A percentile compares a stretch with the other conserved stretches of the same genome.
Evolutionary conservation across 2,329 filamentous ascomycete genomes (phyloP).

Genomic region (Arthrobotrys conoides): DNA sequence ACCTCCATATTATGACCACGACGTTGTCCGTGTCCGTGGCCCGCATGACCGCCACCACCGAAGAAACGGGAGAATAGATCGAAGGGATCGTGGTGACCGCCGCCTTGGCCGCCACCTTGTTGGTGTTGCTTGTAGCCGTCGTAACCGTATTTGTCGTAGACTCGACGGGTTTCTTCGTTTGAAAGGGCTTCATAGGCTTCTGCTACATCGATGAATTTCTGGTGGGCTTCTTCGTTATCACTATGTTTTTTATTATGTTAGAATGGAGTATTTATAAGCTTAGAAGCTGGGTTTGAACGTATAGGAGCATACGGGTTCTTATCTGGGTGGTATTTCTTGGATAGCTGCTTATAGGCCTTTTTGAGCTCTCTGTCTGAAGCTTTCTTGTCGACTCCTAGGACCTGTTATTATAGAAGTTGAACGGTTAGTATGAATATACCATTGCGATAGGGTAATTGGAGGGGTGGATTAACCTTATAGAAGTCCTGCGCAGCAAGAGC

Average conservation of each 20-base stretch:
- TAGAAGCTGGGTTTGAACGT: background rate
- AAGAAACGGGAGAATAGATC: slow-evolving; percentile 98
- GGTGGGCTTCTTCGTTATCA: slow-evolving; percentile 81
- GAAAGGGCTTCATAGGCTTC: slow-evolving; percentile 95
- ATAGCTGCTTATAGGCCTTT: slow-evolving; percentile 88
- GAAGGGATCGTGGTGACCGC: slow-evolving; percentile 83
- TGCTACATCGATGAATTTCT: slow-evolving; percentile 93
- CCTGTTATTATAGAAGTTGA: slow-evolving; percentile 68
- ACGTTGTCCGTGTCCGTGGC: slow-evolving; percentile 79
- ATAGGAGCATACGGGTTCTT: slow-evolving; percentile 85
- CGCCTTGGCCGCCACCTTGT: slow-evolving; percentile 76
- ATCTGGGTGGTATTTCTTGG: slow-evolving; percentile 96
- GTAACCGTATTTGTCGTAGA: slow-evolving; percentile 95
- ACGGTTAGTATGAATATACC: background rate
- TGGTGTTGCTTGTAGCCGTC: slow-evolving; percentile 89
- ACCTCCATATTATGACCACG: slow-evolving; percentile 92
- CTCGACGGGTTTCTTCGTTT: slow-evolving; percentile 81
- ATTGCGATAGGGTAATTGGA: background rate
- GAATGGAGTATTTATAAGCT: background rate
- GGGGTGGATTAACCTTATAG: slow-evolving; percentile 30
- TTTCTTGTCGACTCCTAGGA: slow-evolving; percentile 83
- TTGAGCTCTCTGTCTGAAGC: slow-evolving; percentile 92
- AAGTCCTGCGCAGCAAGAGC: slow-evolving; percentile 46
- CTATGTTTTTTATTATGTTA: slow-evolving; percentile 68
- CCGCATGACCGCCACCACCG: slow-evolving; percentile 82